Base-by-base conservation (phyloP, 2,329 filamentous ascomycete genomes). In the Zymoseptoria ardabiliae region DNA sequence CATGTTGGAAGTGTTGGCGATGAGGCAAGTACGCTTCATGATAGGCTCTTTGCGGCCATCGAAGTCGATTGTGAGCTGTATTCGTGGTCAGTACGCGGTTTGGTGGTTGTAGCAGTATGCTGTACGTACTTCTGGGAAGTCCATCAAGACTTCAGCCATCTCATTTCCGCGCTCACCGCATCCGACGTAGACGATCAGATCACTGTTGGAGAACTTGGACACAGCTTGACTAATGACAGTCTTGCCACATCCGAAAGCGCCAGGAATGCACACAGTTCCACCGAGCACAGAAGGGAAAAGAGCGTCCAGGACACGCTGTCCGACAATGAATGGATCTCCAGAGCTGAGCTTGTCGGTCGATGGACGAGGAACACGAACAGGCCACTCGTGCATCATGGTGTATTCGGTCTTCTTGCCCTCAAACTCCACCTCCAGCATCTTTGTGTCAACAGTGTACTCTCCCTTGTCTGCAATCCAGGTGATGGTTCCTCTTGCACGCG, bases 1-100 rank as follows among this genome's bases (percentile, higher is more conserved):
- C 94, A 99, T 99, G 82, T 99, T 99, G 70, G 94, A 99, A 50
- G 94, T 99, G 79, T 99, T 99, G 76, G 94, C 94, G 73, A 99
- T 97, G 62, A 99, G 83, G 21, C 91, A 95, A 17, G 94, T 99
- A 75, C 94, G 93, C 85, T 99, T 99, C 94, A 99, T 99, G 81
- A 99, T 99, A 68, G 93, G 92, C 76, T 99, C 94, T 78, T 93
- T 88, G 73, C 93, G 91, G 70, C 94, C 94, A 50, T 96, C 88
- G 68, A 97, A 86, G 19, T 95, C 88, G 73, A 99, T 99, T 53
- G 90, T 89, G 66, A 99, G 89, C 83, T 83, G 68, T 53, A n/a
- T 6, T 54, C 17, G 19, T 28, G 51, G 60, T 71, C 62, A 73
- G 70, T 53, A 56, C 1, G 25, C 28, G 53, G 41, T 56, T 17